Conservation (phyloP, 768 basidiomycete genomes). For the Amanita subjunquillea region DNA sequence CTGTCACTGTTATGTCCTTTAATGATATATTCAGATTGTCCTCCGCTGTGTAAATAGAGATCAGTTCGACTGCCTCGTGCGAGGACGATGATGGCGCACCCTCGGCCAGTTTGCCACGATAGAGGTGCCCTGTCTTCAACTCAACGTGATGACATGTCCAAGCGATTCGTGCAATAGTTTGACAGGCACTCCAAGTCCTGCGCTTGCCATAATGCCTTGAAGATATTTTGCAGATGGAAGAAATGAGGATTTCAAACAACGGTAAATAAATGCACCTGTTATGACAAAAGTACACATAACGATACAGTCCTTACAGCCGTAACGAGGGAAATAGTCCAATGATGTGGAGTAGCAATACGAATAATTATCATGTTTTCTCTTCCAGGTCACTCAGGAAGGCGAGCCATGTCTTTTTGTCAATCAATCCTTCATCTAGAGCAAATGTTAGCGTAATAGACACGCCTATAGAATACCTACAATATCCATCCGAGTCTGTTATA, state of each 20-base stretch:
- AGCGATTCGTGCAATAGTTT: conserved; percentile 95
- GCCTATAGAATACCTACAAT: conserved; percentile 41
- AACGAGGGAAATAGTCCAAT: neutral
- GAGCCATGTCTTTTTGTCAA: conserved; percentile 94
- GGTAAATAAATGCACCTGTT: conserved; percentile 8
- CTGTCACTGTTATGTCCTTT: conserved; percentile 95
- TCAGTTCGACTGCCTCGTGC: conserved; percentile 6
- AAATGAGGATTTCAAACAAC: conserved; percentile 10
- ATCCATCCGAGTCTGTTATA: conserved; percentile 71
- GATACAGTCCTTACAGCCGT: neutral
- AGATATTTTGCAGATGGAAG: neutral
- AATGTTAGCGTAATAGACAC: neutral
- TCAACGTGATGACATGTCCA: conserved; percentile 96
- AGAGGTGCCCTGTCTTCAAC: conserved; percentile 94
- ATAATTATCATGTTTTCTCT: conserved; percentile 27
- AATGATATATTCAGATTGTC: conserved; percentile 96
- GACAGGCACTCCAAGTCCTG: conserved; percentile 88
- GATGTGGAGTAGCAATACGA: neutral
- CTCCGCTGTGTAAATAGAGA: conserved; percentile 53
- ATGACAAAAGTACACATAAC: neutral
- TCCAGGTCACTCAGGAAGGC: conserved; percentile 74
- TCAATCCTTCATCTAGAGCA: conserved; percentile 69
- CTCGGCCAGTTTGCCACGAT: conserved; percentile 95
- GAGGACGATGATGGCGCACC: conserved; percentile 37
- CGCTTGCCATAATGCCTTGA: conserved; percentile 27